phyloP scores from a whole-genome alignment of 139 green algal species.

The Closterium sp. region DNA sequence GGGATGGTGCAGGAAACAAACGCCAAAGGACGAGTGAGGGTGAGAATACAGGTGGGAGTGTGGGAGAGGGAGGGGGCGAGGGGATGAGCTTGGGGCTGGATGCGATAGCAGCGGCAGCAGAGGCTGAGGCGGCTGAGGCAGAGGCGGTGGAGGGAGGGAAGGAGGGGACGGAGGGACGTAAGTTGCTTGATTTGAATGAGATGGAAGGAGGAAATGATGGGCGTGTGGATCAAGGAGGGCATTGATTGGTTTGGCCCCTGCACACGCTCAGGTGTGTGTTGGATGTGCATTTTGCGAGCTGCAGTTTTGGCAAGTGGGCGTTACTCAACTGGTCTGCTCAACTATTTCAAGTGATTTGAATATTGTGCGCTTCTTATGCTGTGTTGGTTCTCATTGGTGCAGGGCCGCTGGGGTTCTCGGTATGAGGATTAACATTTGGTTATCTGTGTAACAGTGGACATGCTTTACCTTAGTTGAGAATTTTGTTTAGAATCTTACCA shows the following conservation, averaged over 20 bases:
- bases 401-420: not conserved
- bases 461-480: not conserved
- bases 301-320: not conserved
- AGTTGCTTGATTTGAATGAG: not conserved
- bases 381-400: not conserved
- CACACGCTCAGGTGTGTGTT: not conserved
- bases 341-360: not conserved
- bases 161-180: not conserved
- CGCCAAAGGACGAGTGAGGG: not conserved
- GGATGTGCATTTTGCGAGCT: not conserved
- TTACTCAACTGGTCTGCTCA: not conserved
- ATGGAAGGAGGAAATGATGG: not conserved
- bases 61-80: conserved; percentile 1
- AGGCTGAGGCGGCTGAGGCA: not conserved
- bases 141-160: not conserved
- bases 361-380: not conserved
- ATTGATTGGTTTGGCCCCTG: not conserved
- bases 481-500: too few relatives aligned
- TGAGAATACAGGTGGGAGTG: not conserved
- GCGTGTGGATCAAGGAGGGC: not conserved
- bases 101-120: not conserved
- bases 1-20: not conserved
- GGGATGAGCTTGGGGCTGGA: not conserved
- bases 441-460: not conserved
- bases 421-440: not conserved